These are phyloP conservation scores for Xylaria castorea DNA, from an alignment of 495 filamentous ascomycete genomes.

Conservation along the genomic window DNA sequence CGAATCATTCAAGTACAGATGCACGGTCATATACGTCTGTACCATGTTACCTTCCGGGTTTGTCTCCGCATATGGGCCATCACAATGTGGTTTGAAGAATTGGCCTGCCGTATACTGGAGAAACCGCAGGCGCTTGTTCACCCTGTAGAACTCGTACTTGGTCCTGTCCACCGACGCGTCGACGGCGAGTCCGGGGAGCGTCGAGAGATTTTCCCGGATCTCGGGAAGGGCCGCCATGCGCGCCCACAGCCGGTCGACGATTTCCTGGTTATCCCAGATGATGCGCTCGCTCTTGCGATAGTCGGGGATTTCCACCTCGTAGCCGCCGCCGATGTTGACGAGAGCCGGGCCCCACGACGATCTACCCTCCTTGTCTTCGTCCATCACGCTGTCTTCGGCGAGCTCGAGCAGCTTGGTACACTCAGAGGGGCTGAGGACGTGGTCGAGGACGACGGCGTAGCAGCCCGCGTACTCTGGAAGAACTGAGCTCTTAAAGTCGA, in stretches of 20 bases:
- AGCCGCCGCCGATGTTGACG: conserved; percentile 71
- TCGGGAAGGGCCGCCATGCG: conserved; percentile 49
- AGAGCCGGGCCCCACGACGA: conserved; percentile 66
- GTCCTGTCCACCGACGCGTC: background rate
- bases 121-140: conserved; percentile 86
- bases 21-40: conserved; percentile 76
- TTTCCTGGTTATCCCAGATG: conserved; percentile 69
- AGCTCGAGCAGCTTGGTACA: conserved; percentile 62
- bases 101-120: conserved; percentile 77
- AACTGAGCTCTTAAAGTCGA: conserved; percentile 59
- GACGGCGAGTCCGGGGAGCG: conserved; percentile 22
- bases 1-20: conserved; percentile 78
- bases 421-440: conserved; percentile 66
- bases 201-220: conserved; percentile 38
- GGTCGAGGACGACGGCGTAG: conserved; percentile 69
- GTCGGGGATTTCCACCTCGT: conserved; percentile 60
- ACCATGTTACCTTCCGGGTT: conserved; percentile 49
- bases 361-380: conserved; percentile 28
- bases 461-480: conserved; percentile 61
- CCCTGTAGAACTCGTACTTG: conserved; percentile 59
- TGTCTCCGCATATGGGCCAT: conserved; percentile 69
- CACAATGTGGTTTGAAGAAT: conserved; percentile 82
- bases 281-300: conserved; percentile 76
- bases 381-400: conserved; percentile 59
- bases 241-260: conserved; percentile 67